phyloP scores from a whole-genome alignment of 139 green algal species.

The Chlamydomonas sp. region DNA sequence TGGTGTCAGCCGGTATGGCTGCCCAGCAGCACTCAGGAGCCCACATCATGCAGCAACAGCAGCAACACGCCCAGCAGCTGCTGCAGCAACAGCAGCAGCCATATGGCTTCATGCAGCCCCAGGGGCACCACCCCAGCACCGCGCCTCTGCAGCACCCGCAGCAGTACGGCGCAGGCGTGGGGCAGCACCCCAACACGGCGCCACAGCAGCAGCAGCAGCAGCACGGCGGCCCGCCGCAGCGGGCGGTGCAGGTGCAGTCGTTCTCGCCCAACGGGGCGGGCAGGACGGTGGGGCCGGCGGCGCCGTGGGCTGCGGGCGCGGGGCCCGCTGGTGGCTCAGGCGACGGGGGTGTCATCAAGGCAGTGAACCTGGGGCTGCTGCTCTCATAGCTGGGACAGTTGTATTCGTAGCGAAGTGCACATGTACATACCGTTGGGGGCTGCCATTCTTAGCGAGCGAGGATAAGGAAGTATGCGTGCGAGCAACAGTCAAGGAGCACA shows the following conservation, averaged over 20 bases:
- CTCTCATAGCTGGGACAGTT: not conserved
- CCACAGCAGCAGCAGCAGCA: not conserved
- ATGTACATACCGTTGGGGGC: too few relatives aligned
- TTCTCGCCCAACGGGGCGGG: slow-evolving; percentile 24
- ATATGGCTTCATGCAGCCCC: not conserved
- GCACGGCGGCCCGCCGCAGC: not conserved
- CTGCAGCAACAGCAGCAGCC: not conserved
- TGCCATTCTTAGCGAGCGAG: too few relatives aligned
- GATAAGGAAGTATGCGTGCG: too few relatives aligned
- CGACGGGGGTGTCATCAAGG: slow-evolving; percentile 36
- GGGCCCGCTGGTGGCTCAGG: not conserved
- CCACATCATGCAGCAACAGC: slow-evolving; percentile 1
- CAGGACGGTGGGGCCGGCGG: not conserved
- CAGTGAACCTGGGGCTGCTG: slow-evolving; percentile 25
- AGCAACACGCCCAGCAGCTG: not conserved
- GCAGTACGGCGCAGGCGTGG: not conserved
- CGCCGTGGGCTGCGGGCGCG: not conserved
- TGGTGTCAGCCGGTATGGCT: not conserved
- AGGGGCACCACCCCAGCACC: not conserved
- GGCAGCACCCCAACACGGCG: not conserved
- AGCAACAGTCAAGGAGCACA: too few relatives aligned
- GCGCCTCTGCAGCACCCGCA: not conserved
- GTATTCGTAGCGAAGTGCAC: too few relatives aligned
- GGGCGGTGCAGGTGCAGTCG: slow-evolving; percentile 20
- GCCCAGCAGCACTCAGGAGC: not conserved